Conservation (phyloP, 495 filamentous ascomycete species). For the Parachaetomium inaequale region DNA sequence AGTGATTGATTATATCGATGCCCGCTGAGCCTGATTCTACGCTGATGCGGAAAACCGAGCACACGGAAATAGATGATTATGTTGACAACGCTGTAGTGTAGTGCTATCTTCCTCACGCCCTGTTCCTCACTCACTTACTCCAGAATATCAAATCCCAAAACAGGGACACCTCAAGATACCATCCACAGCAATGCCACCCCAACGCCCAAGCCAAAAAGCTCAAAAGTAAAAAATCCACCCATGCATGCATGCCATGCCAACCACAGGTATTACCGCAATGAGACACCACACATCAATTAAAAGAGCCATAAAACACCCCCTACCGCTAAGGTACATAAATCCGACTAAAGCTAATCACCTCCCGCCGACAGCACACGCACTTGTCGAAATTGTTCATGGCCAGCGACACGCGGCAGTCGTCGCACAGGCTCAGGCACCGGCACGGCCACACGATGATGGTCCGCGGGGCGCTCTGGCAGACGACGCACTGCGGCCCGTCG, state of each 20-base stretch:
- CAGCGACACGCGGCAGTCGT: conserved; percentile 88
- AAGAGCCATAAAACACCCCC: neutral
- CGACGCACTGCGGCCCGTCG: conserved; percentile 82
- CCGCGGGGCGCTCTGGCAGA: conserved; percentile 82
- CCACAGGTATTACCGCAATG: neutral
- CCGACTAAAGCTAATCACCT: conserved; percentile 80
- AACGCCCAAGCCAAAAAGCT: neutral
- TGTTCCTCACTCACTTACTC: neutral
- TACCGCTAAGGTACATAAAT: conserved; percentile 69
- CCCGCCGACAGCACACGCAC: conserved; percentile 87
- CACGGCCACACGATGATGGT: conserved; percentile 97
- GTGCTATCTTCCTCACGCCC: neutral
- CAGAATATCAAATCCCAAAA: neutral
- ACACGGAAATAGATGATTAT: neutral
- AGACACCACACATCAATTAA: neutral
- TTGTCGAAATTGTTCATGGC: conserved; percentile 96
- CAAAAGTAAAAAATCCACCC: neutral
- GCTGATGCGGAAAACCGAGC: neutral
- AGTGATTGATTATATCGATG: neutral
- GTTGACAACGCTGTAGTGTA: neutral
- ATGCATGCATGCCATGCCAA: neutral
- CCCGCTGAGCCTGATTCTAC: too few species aligned
- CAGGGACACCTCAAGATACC: neutral
- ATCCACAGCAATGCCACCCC: neutral
- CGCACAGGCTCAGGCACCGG: conserved; percentile 87